Conservation (phyloP, 192 early-diverging fungal genomes). For the Linnemannia elongata region DNA sequence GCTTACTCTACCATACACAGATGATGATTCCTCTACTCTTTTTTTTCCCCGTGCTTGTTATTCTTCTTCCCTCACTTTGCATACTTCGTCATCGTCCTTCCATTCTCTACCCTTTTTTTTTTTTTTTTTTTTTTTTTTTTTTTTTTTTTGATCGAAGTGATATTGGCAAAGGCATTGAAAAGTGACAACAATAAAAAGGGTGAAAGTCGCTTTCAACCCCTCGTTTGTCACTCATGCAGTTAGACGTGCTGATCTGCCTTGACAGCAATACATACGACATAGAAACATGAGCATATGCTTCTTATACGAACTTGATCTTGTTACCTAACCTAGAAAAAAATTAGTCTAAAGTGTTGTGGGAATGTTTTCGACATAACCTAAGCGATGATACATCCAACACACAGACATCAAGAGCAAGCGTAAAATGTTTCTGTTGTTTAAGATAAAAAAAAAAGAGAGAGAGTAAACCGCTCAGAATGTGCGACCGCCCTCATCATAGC, state of each 20-base stretch:
- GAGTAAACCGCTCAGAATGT: slow-evolving; percentile 54
- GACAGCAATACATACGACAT: no score
- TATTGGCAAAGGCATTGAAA: neutral
- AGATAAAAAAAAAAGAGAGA: neutral
- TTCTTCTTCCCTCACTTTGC: neutral
- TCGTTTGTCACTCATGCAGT: no score
- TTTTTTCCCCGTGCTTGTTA: neutral
- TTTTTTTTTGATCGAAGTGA: neutral
- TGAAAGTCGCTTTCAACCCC: no score
- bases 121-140: neutral
- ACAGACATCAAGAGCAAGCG: neutral
- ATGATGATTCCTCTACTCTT: neutral
- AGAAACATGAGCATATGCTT: no score
- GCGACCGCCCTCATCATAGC: slow-evolving; percentile 54
- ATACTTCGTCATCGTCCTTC: neutral
- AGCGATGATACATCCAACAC: no score
- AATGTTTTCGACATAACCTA: no score
- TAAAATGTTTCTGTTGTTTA: neutral
- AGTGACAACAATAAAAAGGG: no score
- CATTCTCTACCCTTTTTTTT: neutral
- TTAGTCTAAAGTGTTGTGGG: no score
- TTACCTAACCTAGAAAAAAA: no score
- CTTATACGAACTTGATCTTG: no score
- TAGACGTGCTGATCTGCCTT: no score
- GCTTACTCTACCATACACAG: neutral